phyloP scores from a whole-genome alignment of 2,329 filamentous ascomycete genomes.

The Grosmannia penicillata region DNA sequence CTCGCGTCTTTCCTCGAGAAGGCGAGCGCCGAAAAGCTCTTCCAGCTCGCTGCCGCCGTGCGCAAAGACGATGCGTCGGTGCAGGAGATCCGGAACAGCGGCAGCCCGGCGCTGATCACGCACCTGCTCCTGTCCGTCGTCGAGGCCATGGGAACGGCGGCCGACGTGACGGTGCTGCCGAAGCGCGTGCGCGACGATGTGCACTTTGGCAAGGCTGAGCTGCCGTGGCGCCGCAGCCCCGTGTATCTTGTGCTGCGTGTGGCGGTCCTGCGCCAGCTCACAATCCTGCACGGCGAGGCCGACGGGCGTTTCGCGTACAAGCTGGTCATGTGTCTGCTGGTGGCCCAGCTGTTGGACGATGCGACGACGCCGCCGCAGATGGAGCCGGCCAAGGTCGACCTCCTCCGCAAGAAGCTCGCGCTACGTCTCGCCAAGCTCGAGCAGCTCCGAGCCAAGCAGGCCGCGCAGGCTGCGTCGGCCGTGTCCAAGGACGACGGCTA shows the following conservation, averaged over 20 bases:
- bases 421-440: slow-evolving; percentile 44
- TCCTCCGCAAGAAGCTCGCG: slow-evolving; percentile 33
- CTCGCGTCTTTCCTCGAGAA: slow-evolving; percentile 40
- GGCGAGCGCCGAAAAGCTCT: slow-evolving; percentile 31
- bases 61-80: slow-evolving; percentile 33
- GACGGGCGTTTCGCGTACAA: slow-evolving; percentile 39
- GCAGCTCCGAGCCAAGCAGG: neutral
- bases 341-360: slow-evolving; percentile 32
- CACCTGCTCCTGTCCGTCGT: slow-evolving; percentile 46
- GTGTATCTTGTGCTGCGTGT: slow-evolving; percentile 50
- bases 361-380: slow-evolving; percentile 8
- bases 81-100: slow-evolving; percentile 41
- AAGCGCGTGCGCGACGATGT: slow-evolving; percentile 54
- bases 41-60: slow-evolving; percentile 27
- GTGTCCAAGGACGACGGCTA: too few relatives aligned
- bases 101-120: slow-evolving; percentile 40
- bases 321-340: slow-evolving; percentile 32
- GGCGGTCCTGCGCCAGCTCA: slow-evolving; percentile 35
- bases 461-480: too few relatives aligned
- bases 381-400: slow-evolving; percentile 18
- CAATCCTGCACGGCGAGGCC: slow-evolving; percentile 21
- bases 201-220: slow-evolving; percentile 25
- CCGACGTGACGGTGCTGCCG: slow-evolving; percentile 22
- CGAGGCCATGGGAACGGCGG: slow-evolving; percentile 31
- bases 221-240: slow-evolving; percentile 48